Base-by-base conservation (phyloP, 1,284 basidiomycete genomes). In the Tetrapyrgos nigripes region DNA sequence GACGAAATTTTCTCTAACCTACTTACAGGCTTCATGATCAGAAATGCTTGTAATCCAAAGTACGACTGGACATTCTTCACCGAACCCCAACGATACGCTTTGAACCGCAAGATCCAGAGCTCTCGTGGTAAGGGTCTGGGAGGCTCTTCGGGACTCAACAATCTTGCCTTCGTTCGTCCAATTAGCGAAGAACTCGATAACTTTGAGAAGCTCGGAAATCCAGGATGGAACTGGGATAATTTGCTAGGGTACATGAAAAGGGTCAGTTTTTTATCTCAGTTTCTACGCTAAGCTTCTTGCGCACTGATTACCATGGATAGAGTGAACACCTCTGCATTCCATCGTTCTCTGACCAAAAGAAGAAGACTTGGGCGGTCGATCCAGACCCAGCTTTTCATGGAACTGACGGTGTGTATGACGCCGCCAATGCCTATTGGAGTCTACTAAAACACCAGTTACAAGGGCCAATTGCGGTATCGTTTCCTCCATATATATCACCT, bases 201-300 rank as follows among this genome's bases (percentile, higher is more conserved):
- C 2, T 51, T 51, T 4, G 37, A 51, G 26, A 11, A 45, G 13
- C 56, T 57, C 10, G 56, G 56, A 13, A 57, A 52, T 26, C 43
- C 56, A 23, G 40, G 50, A 11, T 60, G 59, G 59, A 60, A 60
- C 27, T 60, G 59, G 59, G 33, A 60, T 11, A 48, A 54, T 28
- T 19, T 60, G 9, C 49, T 60, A 1, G 35, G 35, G 33, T 60
- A 53, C 17, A 52, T 56, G 44, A 60, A 56, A 26, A 56, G 57
- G 50, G 59, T 56, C 14, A 2, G 43, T n/a, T 17, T 24, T 11
- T 2, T 11, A 6, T 49, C 11, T 4, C 26, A 4, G 14, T 29
- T 11, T n/a, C n/a, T 29, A 29, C 23, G 10, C n/a, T 14, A 48
- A 19, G 23, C 23, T 48, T 13, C 11, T 26, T 17, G 27, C 27